These are phyloP conservation scores for Choanephora cucurbitarum DNA, from an alignment of 371 early-diverging fungal species.

Conservation along the genomic window DNA sequence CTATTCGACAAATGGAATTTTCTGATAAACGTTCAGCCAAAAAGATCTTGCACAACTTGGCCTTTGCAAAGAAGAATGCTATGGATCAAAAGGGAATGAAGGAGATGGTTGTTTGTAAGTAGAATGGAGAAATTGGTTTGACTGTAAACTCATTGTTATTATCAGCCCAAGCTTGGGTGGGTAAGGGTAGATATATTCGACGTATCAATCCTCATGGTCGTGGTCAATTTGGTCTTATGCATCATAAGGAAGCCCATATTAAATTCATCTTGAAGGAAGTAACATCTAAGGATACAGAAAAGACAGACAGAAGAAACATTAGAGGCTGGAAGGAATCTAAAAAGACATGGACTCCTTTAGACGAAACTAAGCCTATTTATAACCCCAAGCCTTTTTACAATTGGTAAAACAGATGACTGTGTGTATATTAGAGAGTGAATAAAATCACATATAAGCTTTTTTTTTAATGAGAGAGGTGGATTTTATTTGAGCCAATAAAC, in stretches of 20 bases:
- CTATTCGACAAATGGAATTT: constrained; percentile 87
- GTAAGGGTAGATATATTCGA: constrained; percentile 79
- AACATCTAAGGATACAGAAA: constrained; percentile 17
- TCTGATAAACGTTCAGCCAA: constrained; percentile 78
- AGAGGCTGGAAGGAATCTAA: constrained; percentile 64
- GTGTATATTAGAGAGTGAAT: no score
- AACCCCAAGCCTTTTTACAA: constrained; percentile 77
- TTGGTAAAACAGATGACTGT: no score
- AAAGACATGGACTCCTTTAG: constrained; percentile 73
- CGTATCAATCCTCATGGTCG: constrained; percentile 77
- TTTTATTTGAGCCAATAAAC: not conserved
- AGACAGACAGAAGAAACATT: constrained; percentile 52
- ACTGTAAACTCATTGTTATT: no score
- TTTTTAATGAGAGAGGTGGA: no score
- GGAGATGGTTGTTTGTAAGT: constrained; percentile 53
- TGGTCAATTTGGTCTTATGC: constrained; percentile 82
- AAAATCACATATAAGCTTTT: no score
- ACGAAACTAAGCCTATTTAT: constrained; percentile 78
- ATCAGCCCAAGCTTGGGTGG: constrained; percentile 87
- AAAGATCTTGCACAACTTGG: constrained; percentile 70
- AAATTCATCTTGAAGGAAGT: constrained; percentile 77
- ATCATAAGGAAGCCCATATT: constrained; percentile 80
- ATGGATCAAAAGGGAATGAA: constrained; percentile 69
- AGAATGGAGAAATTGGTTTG: no score
- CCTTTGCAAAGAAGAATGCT: constrained; percentile 75